phyloP scores from a whole-genome alignment of 1,284 basidiomycete species.

The Ustilago trichophora region DNA sequence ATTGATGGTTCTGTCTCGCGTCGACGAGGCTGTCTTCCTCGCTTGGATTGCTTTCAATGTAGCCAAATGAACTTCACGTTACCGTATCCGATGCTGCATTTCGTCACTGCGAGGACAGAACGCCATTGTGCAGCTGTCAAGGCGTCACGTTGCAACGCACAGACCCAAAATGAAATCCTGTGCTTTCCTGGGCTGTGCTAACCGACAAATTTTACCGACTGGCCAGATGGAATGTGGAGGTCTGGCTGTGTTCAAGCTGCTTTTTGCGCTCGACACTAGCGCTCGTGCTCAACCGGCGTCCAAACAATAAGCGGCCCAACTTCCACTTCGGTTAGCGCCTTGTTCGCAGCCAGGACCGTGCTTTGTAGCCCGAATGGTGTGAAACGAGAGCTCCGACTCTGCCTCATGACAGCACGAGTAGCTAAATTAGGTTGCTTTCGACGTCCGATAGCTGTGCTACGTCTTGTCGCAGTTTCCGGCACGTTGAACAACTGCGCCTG shows the following conservation, averaged over 20 bases:
- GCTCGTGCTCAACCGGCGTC: not conserved
- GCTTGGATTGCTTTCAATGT: not conserved
- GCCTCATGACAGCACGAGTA: not conserved
- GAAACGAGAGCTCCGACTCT: conserved; percentile 1
- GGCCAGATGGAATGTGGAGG: conserved; percentile 22
- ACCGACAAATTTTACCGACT: too few relatives aligned
- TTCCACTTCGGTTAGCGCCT: conserved; percentile 9
- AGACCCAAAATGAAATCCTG: not conserved
- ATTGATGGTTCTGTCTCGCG: not conserved
- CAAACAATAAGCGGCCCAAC: too few relatives aligned
- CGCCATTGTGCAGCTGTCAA: conserved; percentile 10
- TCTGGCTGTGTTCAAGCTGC: conserved; percentile 2
- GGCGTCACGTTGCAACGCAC: conserved; percentile 11
- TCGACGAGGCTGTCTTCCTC: not conserved
- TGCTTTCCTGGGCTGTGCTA: conserved; percentile 2
- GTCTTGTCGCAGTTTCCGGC: too few relatives aligned
- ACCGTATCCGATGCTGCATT: conserved; percentile 10
- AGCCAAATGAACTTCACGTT: too few relatives aligned
- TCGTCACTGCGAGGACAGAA: conserved; percentile 17
- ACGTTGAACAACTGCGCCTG: too few relatives aligned
- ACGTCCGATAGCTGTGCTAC: too few relatives aligned
- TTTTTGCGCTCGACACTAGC: too few relatives aligned
- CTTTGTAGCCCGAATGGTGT: conserved; percentile 7
- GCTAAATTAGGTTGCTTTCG: not conserved
- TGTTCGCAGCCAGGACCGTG: not conserved